Evolutionary conservation across 2,329 filamentous ascomycete species (phyloP).

Genomic region (Cordyceps pruinosa): DNA sequence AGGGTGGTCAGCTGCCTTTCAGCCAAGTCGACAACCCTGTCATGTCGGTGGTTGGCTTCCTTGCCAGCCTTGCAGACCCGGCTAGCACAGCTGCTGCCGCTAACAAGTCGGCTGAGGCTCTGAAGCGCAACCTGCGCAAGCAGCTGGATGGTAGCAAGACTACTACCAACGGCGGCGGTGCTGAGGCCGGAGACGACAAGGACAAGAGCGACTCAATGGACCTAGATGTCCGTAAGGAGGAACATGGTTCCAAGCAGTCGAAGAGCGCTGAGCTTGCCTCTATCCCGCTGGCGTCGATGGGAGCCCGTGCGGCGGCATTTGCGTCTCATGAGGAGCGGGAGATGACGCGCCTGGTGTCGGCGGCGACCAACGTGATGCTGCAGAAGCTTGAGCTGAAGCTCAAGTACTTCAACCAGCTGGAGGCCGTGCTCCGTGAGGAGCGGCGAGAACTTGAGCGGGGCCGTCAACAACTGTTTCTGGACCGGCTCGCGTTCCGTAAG

Average conservation of each 20-base stretch:
- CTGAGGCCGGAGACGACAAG: conserved; percentile 37
- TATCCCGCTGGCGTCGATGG: conserved; percentile 78
- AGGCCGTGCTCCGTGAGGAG: conserved; percentile 84
- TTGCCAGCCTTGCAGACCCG: conserved; percentile 85
- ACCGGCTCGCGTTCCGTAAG: conserved; percentile 83
- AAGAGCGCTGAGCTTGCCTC: conserved; percentile 54
- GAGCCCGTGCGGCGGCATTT: conserved; percentile 77
- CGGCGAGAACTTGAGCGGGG: conserved; percentile 86
- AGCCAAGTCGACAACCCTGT: conserved; percentile 92
- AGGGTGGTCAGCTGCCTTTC: conserved; percentile 79
- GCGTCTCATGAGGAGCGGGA: conserved; percentile 95
- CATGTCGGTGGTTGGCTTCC: conserved; percentile 90
- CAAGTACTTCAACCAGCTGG: conserved; percentile 94
- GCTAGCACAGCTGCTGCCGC: conserved; percentile 85
- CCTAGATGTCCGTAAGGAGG: conserved; percentile 49
- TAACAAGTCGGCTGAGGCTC: conserved; percentile 77
- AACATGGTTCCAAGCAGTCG: conserved; percentile 40
- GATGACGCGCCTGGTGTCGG: conserved; percentile 87
- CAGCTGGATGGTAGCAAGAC: conserved; percentile 58
- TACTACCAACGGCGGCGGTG: conserved; percentile 42
- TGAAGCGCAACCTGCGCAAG: conserved; percentile 71
- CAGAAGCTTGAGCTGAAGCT: conserved; percentile 95
- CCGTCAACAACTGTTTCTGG: conserved; percentile 87
- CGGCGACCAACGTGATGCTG: conserved; percentile 86
- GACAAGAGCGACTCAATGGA: conserved; percentile 58